Evolutionary conservation across 2,329 filamentous ascomycete species (phyloP).

Genomic region (Graphilbum fragrans): DNA sequence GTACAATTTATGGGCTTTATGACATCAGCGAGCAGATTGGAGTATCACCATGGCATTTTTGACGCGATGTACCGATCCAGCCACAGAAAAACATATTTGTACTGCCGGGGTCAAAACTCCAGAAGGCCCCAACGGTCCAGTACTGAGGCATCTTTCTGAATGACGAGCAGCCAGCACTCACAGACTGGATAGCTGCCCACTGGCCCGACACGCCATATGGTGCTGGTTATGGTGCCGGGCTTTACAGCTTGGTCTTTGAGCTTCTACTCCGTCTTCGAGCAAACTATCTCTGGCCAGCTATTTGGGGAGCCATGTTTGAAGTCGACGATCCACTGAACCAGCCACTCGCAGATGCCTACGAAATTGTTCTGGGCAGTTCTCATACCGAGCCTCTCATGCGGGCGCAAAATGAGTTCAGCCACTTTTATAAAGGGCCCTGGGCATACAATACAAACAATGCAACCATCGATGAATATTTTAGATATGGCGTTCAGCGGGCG

Average conservation of each 20-base stretch:
- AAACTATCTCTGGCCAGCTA: slow-evolving; percentile 61
- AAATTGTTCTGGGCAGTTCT: slow-evolving; percentile 59
- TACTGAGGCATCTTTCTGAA: slow-evolving; percentile 62
- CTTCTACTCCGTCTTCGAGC: slow-evolving; percentile 56
- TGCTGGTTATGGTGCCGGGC: slow-evolving; percentile 42
- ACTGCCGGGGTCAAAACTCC: slow-evolving; percentile 38
- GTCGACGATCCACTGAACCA: slow-evolving; percentile 59
- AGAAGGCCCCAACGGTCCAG: slow-evolving; percentile 49
- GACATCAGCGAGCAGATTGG: slow-evolving; percentile 63
- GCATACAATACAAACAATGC: slow-evolving; percentile 58
- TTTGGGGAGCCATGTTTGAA: slow-evolving; percentile 60
- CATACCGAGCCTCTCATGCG: slow-evolving; percentile 64
- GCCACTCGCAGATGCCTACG: slow-evolving; percentile 59
- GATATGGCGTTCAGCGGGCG: slow-evolving; percentile 51
- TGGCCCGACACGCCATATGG: slow-evolving; percentile 31
- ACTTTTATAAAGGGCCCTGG: slow-evolving; percentile 51
- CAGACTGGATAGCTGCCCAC: slow-evolving; percentile 46
- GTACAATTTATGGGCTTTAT: slow-evolving; percentile 59
- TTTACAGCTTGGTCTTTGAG: slow-evolving; percentile 60
- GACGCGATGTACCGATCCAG: slow-evolving; percentile 47
- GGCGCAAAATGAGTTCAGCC: slow-evolving; percentile 43
- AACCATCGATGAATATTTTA: slow-evolving; percentile 57
- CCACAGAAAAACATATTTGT: slow-evolving; percentile 42
- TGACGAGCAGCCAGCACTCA: slow-evolving; percentile 56
- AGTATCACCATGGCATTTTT: slow-evolving; percentile 59